A percentile compares a stretch with the other conserved stretches of the same genome.
Conservation (phyloP, 2,329 filamentous ascomycete genomes). For the Colletotrichum trifolii region DNA sequence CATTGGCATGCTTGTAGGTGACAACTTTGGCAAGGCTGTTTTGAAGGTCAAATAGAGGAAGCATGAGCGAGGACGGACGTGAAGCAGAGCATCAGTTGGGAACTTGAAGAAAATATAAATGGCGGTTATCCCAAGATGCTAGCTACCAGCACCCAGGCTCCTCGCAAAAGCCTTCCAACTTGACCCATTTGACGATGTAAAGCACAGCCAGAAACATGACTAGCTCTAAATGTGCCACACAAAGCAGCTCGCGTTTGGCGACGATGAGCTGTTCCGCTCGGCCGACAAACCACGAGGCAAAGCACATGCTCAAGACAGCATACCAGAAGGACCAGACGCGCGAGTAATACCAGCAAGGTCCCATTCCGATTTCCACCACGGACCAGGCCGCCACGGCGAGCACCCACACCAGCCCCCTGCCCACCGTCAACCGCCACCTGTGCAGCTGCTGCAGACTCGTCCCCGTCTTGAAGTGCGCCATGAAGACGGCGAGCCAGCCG, state of each 20-base stretch:
- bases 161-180: constrained; percentile 1
- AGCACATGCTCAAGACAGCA: neutral
- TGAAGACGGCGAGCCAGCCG: neutral
- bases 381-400: constrained; percentile 4
- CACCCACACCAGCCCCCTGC: neutral
- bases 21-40: constrained; percentile 89
- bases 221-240: neutral
- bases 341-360: constrained; percentile 6
- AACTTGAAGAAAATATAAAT: too few relatives aligned
- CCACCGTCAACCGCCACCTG: neutral
- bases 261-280: constrained; percentile 1
- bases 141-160: constrained; percentile 8
- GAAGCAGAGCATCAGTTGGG: too few relatives aligned
- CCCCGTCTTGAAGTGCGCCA: neutral
- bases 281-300: constrained; percentile 1
- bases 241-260: neutral
- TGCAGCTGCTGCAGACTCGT: neutral
- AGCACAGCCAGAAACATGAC: neutral
- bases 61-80: too few relatives aligned
- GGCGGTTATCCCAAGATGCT: neutral
- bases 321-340: constrained; percentile 8
- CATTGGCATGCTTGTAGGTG: constrained; percentile 78
- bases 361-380: constrained; percentile 10
- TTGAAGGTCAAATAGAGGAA: constrained; percentile 62
- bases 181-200: neutral